These are phyloP conservation scores for Anthracocystis setariae DNA, from an alignment of 1,284 basidiomycete genomes.

Conservation along the genomic window DNA sequence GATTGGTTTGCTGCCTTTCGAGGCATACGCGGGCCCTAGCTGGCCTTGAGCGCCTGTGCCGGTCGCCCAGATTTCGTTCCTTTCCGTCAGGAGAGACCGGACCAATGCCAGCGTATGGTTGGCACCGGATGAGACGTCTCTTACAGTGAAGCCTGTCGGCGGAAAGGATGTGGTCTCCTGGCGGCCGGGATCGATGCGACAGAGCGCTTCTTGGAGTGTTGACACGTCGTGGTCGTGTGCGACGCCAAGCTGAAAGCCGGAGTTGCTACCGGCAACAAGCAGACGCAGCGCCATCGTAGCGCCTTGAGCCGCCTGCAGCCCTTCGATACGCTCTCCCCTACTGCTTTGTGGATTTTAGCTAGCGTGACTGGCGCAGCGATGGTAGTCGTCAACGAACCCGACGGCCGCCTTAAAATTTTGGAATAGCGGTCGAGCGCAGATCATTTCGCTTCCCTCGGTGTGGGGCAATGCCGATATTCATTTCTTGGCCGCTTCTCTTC, in stretches of 20 bases:
- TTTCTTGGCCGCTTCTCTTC: too few species aligned
- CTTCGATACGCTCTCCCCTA: neutral
- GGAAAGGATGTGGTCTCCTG: conserved; percentile 16
- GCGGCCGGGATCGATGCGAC: neutral
- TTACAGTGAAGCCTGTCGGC: conserved; percentile 9
- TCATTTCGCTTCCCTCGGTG: too few species aligned
- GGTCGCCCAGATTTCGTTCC: conserved; percentile 22
- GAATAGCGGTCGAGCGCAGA: conserved; percentile 7
- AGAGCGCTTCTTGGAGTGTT: conserved; percentile 13
- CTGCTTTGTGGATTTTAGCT: too few species aligned
- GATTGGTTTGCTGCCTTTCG: neutral
- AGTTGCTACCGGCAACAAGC: conserved; percentile 47
- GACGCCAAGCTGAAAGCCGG: conserved; percentile 38
- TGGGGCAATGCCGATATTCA: too few species aligned
- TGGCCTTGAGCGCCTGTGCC: conserved; percentile 34
- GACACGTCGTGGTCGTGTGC: conserved; percentile 28
- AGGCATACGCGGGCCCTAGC: conserved; percentile 14
- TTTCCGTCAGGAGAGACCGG: neutral
- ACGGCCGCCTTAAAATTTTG: neutral
- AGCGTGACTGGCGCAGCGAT: conserved; percentile 4
- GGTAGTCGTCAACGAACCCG: conserved; percentile 6
- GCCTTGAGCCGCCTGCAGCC: neutral
- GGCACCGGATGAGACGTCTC: conserved; percentile 32
- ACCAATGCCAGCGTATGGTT: conserved; percentile 45
- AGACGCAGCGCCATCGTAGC: conserved; percentile 17